Base-by-base conservation (phyloP, 345 rosid species). In the Pistacia vera region DNA sequence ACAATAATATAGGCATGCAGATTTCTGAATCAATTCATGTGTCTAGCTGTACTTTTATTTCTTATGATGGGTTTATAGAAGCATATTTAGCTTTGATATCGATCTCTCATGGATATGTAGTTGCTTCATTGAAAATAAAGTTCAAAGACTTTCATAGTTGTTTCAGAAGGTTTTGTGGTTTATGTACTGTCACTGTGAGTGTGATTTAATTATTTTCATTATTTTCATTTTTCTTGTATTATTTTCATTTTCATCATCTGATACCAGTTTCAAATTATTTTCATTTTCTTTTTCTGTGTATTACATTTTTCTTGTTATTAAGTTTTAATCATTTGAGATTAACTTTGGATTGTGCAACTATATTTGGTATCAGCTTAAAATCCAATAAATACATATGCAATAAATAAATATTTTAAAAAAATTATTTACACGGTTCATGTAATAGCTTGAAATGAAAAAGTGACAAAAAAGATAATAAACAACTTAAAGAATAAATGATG, bases 1-100 rank as follows among this genome's bases (percentile, higher is more conserved):
- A 90, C 70, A 89, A 89, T 41, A 51, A 33, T 63, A 36, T n/a
- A 73, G 28, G 38, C 3, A 9, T 57, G n/a, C 7, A 13, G 4
- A 35, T 16, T 12, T 49, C 20, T 33, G 46, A 58, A 28, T 54
- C 11, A 58, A 59, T 48, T 22, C 8, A 30, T 46, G 17, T 62
- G 46, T 66, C 20, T 68, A 63, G 58, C 18, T 55, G 28, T n/a
- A 20, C 11, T 20, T 57, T 30, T 18, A 55, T 56, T 51, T 71
- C 55, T 46, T 11, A 14, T 58, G 28, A n/a, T n/a, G 9, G 9
- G 12, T 30, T 33, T 11, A 17, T 54, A 3, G 22, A 28, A 30
- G 46, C 48, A 20, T 1, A 54, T 54, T 16, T 69, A 6, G 73
- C 38, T 69, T 56, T 35, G 0, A 11, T n/a, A 51, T 28, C 7